Evolutionary conservation across 2,329 filamentous ascomycete genomes (phyloP).

Genomic region (Lizonia empirigonia): DNA sequence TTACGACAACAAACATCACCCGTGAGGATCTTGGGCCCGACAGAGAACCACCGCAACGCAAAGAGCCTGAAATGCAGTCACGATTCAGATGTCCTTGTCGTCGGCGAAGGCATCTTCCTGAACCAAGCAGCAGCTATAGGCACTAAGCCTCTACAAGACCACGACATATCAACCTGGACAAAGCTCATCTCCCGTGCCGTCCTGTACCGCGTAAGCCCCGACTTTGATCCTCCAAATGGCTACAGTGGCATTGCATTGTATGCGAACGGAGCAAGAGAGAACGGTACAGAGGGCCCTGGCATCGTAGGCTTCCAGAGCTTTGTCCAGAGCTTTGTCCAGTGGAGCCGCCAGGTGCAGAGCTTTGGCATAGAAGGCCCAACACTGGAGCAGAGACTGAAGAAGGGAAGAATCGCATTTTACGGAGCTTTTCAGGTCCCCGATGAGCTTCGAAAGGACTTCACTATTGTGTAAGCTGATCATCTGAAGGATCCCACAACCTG

Average conservation of each 20-base stretch:
- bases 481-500: slow-evolving; percentile 30
- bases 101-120: slow-evolving; percentile 29
- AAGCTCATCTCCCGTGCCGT: slow-evolving; percentile 23
- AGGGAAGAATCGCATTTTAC: slow-evolving; percentile 29
- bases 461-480: slow-evolving; percentile 8
- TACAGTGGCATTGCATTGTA: slow-evolving; percentile 32
- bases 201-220: slow-evolving; percentile 25
- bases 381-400: slow-evolving; percentile 20
- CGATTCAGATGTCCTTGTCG: slow-evolving; percentile 21
- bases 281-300: slow-evolving; percentile 22
- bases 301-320: slow-evolving; percentile 31
- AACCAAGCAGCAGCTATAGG: slow-evolving; percentile 16
- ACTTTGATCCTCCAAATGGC: slow-evolving; percentile 29
- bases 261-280: slow-evolving; percentile 22
- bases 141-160: slow-evolving; percentile 12
- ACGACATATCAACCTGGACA: slow-evolving; percentile 23
- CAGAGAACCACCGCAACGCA: slow-evolving; percentile 7
- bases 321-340: slow-evolving; percentile 31
- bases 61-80: slow-evolving; percentile 20
- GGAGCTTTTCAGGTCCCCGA: slow-evolving; percentile 29
- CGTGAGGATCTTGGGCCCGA: slow-evolving; percentile 23
- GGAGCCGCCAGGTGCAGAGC: slow-evolving; percentile 21
- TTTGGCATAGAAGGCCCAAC: slow-evolving; percentile 25
- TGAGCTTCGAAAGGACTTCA: slow-evolving; percentile 22
- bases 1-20: slow-evolving; percentile 19